Percentiles rank a stretch among this genome's conserved stretches.
Conservation (phyloP, 1,139 yeast genomes). For the Blastobotrys niveus region DNA sequence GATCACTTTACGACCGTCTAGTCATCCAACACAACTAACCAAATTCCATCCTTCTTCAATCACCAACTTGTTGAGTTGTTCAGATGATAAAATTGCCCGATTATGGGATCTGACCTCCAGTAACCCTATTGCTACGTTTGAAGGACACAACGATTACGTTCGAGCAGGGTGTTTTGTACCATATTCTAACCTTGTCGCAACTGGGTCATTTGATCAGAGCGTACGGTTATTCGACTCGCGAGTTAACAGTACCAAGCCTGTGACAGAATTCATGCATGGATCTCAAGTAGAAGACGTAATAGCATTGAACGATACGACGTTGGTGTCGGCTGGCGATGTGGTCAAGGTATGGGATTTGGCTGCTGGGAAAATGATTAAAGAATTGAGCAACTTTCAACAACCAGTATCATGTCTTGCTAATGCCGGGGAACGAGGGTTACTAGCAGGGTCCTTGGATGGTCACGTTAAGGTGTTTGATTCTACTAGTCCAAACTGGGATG, state of each 20-base stretch:
- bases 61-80: constrained; percentile 74
- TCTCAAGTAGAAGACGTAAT: constrained; percentile 89
- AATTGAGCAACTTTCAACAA: constrained; percentile 78
- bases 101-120: constrained; percentile 81
- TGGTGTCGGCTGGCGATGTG: constrained; percentile 77
- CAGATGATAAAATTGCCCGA: constrained; percentile 84
- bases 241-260: constrained; percentile 39
- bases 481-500: constrained; percentile 69
- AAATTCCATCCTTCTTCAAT: constrained; percentile 74
- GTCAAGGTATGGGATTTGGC: constrained; percentile 92
- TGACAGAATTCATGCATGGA: constrained; percentile 49
- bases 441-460: constrained; percentile 94
- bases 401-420: constrained; percentile 81
- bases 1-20: constrained; percentile 73
- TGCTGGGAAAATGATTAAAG: constrained; percentile 58
- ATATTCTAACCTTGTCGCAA: constrained; percentile 67
- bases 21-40: constrained; percentile 91
- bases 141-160: constrained; percentile 82
- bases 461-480: constrained; percentile 93
- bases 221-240: constrained; percentile 87
- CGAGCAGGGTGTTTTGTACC: constrained; percentile 79
- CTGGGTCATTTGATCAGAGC: constrained; percentile 90
- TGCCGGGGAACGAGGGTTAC: constrained; percentile 59
- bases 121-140: constrained; percentile 61
- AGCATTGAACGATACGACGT: constrained; percentile 70